Percentiles rank a stretch among this genome's conserved stretches.
Conservation (phyloP, 129 eudicot species). For the Ambrosia artemisiifolia region DNA sequence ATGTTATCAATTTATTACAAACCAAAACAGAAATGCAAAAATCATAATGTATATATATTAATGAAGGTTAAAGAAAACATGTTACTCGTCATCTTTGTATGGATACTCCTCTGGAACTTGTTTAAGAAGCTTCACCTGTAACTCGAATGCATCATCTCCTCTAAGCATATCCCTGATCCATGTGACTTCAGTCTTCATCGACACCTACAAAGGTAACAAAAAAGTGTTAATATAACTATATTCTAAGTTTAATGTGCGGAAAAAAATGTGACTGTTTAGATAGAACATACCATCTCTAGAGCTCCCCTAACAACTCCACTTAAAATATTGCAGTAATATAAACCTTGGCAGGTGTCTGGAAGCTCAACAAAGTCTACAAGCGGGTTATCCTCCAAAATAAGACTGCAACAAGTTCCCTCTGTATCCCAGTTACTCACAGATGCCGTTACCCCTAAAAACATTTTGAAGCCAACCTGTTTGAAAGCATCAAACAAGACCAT, state of each 20-base stretch:
- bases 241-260: neutral
- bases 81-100: conserved; percentile 88
- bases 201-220: conserved; percentile 46
- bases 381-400: conserved; percentile 93
- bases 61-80: conserved; percentile 6
- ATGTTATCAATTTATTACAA: neutral
- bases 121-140: conserved; percentile 89
- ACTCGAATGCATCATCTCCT: conserved; percentile 92
- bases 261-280: neutral
- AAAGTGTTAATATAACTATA: neutral
- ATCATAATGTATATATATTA: conserved; percentile 27
- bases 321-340: conserved; percentile 84
- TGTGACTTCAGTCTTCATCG: conserved; percentile 95
- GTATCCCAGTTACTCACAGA: conserved; percentile 88
- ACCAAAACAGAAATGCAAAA: conserved; percentile 1
- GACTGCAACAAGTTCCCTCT: conserved; percentile 90
- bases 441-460: conserved; percentile 95
- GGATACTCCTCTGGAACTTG: conserved; percentile 98
- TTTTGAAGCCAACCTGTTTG: conserved; percentile 92
- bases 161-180: conserved; percentile 93
- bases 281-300: conserved; percentile 82
- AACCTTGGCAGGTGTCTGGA: conserved; percentile 98
- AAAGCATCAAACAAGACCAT: neutral
- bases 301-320: conserved; percentile 98
- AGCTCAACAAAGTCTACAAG: conserved; percentile 99